These are phyloP conservation scores for Chionographis japonica DNA, from an alignment of 106 monocot genomes.

Conservation along the genomic window DNA sequence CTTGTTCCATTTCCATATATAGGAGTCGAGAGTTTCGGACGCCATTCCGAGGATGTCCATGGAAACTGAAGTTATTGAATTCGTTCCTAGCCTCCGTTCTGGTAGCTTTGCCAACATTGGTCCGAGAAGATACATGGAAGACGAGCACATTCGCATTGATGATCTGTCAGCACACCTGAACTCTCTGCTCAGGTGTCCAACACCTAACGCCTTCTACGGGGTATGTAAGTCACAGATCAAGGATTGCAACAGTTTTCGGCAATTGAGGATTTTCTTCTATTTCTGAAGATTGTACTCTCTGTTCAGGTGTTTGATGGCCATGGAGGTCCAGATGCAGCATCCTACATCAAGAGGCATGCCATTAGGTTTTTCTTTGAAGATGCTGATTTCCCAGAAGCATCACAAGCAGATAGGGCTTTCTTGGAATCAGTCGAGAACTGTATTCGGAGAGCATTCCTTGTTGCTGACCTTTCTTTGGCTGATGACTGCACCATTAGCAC, in stretches of 20 bases:
- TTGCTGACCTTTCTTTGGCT: slow-evolving; percentile 64
- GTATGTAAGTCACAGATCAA: slow-evolving; percentile 14
- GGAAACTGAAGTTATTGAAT: slow-evolving; percentile 16
- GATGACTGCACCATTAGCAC: slow-evolving; percentile 47
- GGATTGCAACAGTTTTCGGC: too few relatives aligned
- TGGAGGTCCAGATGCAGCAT: slow-evolving; percentile 82
- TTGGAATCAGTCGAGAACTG: slow-evolving; percentile 43
- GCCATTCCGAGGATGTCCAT: slow-evolving; percentile 12
- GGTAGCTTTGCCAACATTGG: slow-evolving; percentile 67
- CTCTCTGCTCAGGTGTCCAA: slow-evolving; percentile 37
- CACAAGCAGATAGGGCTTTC: slow-evolving; percentile 35
- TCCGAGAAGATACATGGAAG: slow-evolving; percentile 62
- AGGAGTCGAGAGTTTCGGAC: slow-evolving; percentile 44
- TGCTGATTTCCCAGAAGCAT: slow-evolving; percentile 54
- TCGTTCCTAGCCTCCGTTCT: slow-evolving; percentile 52
- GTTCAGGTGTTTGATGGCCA: slow-evolving; percentile 82
- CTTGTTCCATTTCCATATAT: background rate
- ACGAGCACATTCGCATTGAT: slow-evolving; percentile 75
- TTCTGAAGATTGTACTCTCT: slow-evolving; percentile 4
- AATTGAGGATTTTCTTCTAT: background rate
- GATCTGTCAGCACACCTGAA: slow-evolving; percentile 56
- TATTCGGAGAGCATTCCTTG: slow-evolving; percentile 49
- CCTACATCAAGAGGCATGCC: slow-evolving; percentile 66
- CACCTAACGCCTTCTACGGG: slow-evolving; percentile 70
- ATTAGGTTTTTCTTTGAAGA: slow-evolving; percentile 67